These are phyloP conservation scores for Microcyclospora pomicola DNA, from an alignment of 2,329 filamentous ascomycete genomes.

Conservation along the genomic window DNA sequence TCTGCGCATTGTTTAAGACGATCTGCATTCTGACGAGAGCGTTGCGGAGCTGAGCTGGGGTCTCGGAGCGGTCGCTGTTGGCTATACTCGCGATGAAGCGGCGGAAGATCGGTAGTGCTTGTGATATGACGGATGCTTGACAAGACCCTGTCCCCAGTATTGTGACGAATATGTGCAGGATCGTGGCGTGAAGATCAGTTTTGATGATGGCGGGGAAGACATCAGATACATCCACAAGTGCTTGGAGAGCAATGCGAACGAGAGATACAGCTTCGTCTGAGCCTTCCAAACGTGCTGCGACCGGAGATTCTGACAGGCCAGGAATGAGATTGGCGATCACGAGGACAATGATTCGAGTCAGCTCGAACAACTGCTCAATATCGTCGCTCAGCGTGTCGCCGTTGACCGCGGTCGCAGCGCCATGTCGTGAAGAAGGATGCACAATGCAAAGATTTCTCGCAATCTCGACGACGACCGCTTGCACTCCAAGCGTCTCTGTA, in stretches of 20 bases:
- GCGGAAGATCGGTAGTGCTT: slow-evolving; percentile 80
- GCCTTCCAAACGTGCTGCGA: slow-evolving; percentile 43
- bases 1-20: slow-evolving; percentile 64
- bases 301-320: slow-evolving; percentile 50
- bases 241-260: slow-evolving; percentile 65
- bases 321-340: slow-evolving; percentile 80
- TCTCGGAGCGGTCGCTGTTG: slow-evolving; percentile 28
- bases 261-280: slow-evolving; percentile 78
- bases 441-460: slow-evolving; percentile 78
- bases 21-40: slow-evolving; percentile 71
- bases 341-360: slow-evolving; percentile 89
- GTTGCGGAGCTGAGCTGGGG: slow-evolving; percentile 59
- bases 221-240: slow-evolving; percentile 84
- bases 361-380: slow-evolving; percentile 92
- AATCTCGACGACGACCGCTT: slow-evolving; percentile 87
- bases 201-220: slow-evolving; percentile 96
- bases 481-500: slow-evolving; percentile 78
- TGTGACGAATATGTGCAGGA: slow-evolving; percentile 90
- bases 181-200: slow-evolving; percentile 88
- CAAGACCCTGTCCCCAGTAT: slow-evolving; percentile 78
- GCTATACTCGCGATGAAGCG: slow-evolving; percentile 73
- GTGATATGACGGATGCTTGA: slow-evolving; percentile 77
- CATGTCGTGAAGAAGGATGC: slow-evolving; percentile 72
- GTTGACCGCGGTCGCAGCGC: slow-evolving; percentile 22
- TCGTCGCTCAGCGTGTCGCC: slow-evolving; percentile 74